Evolutionary conservation across 148 eudicot genomes (phyloP), one percentile per base, ranked within the genome.

Genomic region (Fagopyrum tataricum): DNA sequence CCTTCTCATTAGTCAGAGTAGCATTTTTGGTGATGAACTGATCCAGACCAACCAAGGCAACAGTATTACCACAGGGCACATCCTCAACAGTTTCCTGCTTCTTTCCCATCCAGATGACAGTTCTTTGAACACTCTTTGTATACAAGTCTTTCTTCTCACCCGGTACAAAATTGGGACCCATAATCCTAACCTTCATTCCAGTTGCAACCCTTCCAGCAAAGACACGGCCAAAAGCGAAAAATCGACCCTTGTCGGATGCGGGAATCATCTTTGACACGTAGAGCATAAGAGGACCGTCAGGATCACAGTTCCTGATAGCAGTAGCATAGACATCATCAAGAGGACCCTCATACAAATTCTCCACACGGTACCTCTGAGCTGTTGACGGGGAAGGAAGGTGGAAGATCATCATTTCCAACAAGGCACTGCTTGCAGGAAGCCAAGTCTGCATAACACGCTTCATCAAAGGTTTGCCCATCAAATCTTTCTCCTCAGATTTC

Each of bases 71-170:
- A 31, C 37, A 31, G 37, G 37, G 37, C 37, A 31, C 37, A 31
- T 90, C 95, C 82, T 90, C 95, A 43, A 90, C 95, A 1, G 95
- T 90, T 75, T 90, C 95, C 80, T 90, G 95, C 81, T 46, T 90
- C 88, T 90, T 90, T n/a, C 95, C 95, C 95, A 90, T 87, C 95
- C 95, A 90, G 53, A 90, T 87, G 64, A 90, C 91, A 69, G 95
- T 90, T 76, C 95, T 87, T 79, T 90, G 95, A 15, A 90, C 91
- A 79, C 85, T 87, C 82, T 90, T 90, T 18, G 72, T 76, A 73
- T 87, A 90, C 58, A 90, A 72, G 82, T 90, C 95, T 74, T 90
- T 90, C 79, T 90, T 90, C 83, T 87, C 91, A 20, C 95, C 95
- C 71, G 95, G 95, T 37, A 90, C 85, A 71, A 71, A 90, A 88